Conservation (phyloP, 176 grass and related monocot species). For the Phoenix roebelenii region DNA sequence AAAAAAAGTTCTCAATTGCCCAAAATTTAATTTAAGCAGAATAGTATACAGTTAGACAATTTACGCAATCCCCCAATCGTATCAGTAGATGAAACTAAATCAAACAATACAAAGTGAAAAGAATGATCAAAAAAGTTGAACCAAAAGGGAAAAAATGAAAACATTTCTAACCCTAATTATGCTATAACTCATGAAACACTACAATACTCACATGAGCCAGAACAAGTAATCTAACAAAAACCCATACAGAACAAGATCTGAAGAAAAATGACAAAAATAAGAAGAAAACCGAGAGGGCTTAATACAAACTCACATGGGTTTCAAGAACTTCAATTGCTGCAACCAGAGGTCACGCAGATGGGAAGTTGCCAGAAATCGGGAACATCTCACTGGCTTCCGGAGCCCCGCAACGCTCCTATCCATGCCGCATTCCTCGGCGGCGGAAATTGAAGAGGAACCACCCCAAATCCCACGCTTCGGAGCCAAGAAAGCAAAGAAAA, state of each 20-base stretch:
- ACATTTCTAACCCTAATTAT: background rate
- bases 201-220: background rate
- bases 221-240: background rate
- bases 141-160: background rate
- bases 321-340: too few species aligned
- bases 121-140: background rate
- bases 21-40: too few species aligned
- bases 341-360: background rate
- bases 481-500: background rate
- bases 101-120: background rate
- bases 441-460: background rate
- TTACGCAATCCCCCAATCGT: too few species aligned
- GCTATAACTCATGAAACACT: background rate
- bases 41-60: too few species aligned
- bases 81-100: background rate
- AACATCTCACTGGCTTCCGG: background rate
- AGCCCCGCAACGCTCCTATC: background rate
- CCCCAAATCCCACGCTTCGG: background rate
- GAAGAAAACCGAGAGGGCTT: background rate
- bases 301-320: too few species aligned
- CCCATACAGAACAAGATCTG: background rate
- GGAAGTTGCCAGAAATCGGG: background rate
- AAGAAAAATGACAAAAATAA: background rate
- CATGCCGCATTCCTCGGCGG: slow-evolving; percentile 8
- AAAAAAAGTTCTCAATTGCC: too few species aligned